Conservation (phyloP, 257 asterid genomes). For the Misopates orontium region DNA sequence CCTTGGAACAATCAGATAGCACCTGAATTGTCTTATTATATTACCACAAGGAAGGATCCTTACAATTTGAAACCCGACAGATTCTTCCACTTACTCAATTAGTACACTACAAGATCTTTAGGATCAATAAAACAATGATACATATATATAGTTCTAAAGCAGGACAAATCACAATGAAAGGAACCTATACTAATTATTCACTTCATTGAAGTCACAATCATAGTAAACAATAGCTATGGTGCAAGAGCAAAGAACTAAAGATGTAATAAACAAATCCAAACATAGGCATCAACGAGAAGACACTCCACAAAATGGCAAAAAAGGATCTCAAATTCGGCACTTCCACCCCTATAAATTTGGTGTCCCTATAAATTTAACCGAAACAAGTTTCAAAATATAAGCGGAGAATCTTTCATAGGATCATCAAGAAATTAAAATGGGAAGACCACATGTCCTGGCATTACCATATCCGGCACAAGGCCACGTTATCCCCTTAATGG, state of each 20-base stretch:
- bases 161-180: neutral
- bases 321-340: neutral
- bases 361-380: neutral
- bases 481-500: slow-evolving; percentile 70
- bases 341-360: too few relatives aligned
- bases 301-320: too few relatives aligned
- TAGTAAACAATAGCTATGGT: neutral
- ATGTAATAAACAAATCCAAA: neutral
- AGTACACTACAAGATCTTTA: too few relatives aligned
- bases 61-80: too few relatives aligned
- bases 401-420: neutral
- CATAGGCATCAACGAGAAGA: too few relatives aligned
- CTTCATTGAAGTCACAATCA: neutral
- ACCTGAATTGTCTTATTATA: too few relatives aligned
- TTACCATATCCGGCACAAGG: slow-evolving; percentile 82
- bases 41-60: too few relatives aligned
- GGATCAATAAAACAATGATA: neutral
- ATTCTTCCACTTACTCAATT: too few relatives aligned
- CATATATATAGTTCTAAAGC: neutral
- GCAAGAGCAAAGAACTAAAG: neutral
- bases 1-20: too few relatives aligned
- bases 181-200: neutral
- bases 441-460: slow-evolving; percentile 50
- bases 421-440: slow-evolving; percentile 27
- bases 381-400: neutral